Conservation (phyloP, 2,329 filamentous ascomycete genomes). For the Periconia macrospinosa region DNA sequence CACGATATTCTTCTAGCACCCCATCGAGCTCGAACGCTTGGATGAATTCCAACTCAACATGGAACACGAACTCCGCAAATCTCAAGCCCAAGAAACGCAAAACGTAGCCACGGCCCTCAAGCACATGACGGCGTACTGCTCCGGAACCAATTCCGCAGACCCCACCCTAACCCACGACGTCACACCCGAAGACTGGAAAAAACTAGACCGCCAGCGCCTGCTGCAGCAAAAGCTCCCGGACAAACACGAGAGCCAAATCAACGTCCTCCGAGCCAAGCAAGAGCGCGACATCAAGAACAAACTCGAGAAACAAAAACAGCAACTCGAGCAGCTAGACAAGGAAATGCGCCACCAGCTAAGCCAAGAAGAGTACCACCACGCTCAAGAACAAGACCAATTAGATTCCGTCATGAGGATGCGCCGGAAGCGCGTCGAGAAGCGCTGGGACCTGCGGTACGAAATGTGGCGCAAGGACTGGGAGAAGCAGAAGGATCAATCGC, state of each 20-base stretch:
- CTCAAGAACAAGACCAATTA: constrained; percentile 38
- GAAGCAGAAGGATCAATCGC: constrained; percentile 22
- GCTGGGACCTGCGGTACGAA: constrained; percentile 46
- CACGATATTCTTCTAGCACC: constrained; percentile 33
- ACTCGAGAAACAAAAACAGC: constrained; percentile 43
- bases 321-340: constrained; percentile 39
- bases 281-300: constrained; percentile 41
- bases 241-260: constrained; percentile 50
- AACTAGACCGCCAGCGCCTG: constrained; percentile 46
- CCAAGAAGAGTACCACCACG: constrained; percentile 33
- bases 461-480: constrained; percentile 43
- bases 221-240: constrained; percentile 43
- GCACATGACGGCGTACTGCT: constrained; percentile 53
- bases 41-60: constrained; percentile 49
- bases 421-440: constrained; percentile 31
- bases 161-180: constrained; percentile 35
- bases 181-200: constrained; percentile 49
- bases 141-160: constrained; percentile 33
- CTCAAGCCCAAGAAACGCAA: constrained; percentile 45
- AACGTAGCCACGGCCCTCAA: constrained; percentile 50
- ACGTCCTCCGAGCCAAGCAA: constrained; percentile 51
- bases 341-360: constrained; percentile 24
- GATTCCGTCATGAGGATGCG: constrained; percentile 37
- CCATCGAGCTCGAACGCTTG: constrained; percentile 42
- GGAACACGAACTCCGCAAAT: constrained; percentile 46